These are phyloP conservation scores for Claviceps digitariae DNA, from an alignment of 2,329 filamentous ascomycete genomes.

Conservation along the genomic window DNA sequence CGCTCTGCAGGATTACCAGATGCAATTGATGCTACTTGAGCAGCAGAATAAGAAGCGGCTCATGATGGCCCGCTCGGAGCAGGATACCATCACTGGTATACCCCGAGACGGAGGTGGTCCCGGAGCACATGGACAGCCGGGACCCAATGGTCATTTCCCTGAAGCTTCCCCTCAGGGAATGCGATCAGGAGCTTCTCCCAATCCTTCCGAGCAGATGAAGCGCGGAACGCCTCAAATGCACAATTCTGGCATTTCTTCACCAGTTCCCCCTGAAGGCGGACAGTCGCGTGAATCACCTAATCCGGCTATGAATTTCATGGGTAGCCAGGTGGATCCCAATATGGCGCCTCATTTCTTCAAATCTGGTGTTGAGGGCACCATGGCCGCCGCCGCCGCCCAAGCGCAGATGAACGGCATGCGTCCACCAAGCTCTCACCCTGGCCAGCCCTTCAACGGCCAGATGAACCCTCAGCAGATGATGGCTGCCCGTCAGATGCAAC, in stretches of 20 bases:
- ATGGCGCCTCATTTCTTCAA: slow-evolving; percentile 49
- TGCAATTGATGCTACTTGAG: slow-evolving; percentile 77
- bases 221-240: slow-evolving; percentile 63
- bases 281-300: slow-evolving; percentile 55
- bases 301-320: slow-evolving; percentile 48
- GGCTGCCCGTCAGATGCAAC: slow-evolving; percentile 28
- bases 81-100: slow-evolving; percentile 45
- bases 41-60: slow-evolving; percentile 80
- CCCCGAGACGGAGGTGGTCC: slow-evolving; percentile 34
- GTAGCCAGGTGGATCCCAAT: slow-evolving; percentile 46
- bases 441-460: slow-evolving; percentile 40
- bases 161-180: slow-evolving; percentile 57
- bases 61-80: slow-evolving; percentile 70
- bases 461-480: slow-evolving; percentile 51
- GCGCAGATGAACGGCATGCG: slow-evolving; percentile 54
- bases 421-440: slow-evolving; percentile 55
- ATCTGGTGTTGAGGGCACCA: slow-evolving; percentile 36
- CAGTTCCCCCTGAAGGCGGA: slow-evolving; percentile 49
- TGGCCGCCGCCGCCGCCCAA: slow-evolving; percentile 30
- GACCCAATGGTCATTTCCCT: slow-evolving; percentile 52
- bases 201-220: slow-evolving; percentile 67
- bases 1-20: slow-evolving; percentile 75
- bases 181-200: slow-evolving; percentile 59
- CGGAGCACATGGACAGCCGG: slow-evolving; percentile 39
- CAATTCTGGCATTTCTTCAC: slow-evolving; percentile 54